Percentiles rank a stretch among this genome's conserved stretches.
Evolutionary conservation across 1,139 yeast species (phyloP).

Genomic region (Geotrichum australiense): DNA sequence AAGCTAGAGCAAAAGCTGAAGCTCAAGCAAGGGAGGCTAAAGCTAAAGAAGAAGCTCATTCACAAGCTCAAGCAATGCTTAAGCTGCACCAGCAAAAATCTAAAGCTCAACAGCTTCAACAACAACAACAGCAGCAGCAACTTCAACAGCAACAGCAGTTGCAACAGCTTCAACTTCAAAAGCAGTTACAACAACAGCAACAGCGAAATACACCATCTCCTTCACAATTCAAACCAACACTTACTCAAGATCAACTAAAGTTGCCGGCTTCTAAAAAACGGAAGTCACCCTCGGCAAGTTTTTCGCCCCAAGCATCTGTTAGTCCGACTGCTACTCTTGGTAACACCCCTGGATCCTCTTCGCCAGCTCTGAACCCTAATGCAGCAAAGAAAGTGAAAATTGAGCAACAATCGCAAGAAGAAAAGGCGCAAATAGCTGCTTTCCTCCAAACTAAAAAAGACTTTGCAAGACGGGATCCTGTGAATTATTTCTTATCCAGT

Average conservation of each 20-base stretch:
- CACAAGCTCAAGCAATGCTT: slow-evolving; percentile 5
- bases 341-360: slow-evolving; percentile 1
- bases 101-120: slow-evolving; percentile 17
- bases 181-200: too few species aligned
- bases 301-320: slow-evolving; percentile 21
- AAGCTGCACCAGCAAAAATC: background rate
- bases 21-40: slow-evolving; percentile 1
- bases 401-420: slow-evolving; percentile 22
- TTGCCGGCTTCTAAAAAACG: slow-evolving; percentile 28
- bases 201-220: slow-evolving; percentile 14
- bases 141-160: slow-evolving; percentile 16
- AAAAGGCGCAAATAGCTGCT: slow-evolving; percentile 19
- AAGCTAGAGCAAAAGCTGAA: background rate
- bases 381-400: slow-evolving; percentile 26
- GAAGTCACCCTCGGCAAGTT: slow-evolving; percentile 21
- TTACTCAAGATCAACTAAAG: slow-evolving; percentile 30
- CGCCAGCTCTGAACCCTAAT: slow-evolving; percentile 16
- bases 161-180: slow-evolving; percentile 22
- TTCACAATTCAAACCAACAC: slow-evolving; percentile 26
- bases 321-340: slow-evolving; percentile 8
- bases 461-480: slow-evolving; percentile 26
- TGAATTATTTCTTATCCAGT: slow-evolving; percentile 27
- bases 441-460: slow-evolving; percentile 24
- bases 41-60: slow-evolving; percentile 4
- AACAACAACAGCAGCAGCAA: slow-evolving; percentile 8